Conservation (phyloP, 495 filamentous ascomycete species). For the Penicillium cinerascens region DNA sequence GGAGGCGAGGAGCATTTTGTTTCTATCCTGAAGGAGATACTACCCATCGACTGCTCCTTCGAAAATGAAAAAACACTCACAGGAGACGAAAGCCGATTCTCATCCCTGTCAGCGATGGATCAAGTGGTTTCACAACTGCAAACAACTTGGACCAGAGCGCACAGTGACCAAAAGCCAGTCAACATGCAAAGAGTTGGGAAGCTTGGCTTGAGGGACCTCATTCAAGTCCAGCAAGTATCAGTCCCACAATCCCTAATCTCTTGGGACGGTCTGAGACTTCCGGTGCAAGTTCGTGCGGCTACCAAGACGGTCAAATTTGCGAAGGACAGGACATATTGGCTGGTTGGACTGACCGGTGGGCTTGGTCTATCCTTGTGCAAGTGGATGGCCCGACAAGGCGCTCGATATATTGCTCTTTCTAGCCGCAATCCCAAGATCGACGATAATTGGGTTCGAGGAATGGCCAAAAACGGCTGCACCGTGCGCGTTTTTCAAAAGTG, state of each 20-base stretch:
- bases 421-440: conserved; percentile 55
- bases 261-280: conserved; percentile 7
- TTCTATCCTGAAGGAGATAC: not conserved
- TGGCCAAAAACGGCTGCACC: conserved; percentile 22
- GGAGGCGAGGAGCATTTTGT: conserved; percentile 1
- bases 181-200: conserved; percentile 8
- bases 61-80: conserved; percentile 15
- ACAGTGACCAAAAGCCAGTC: conserved; percentile 1
- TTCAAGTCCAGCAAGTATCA: not conserved
- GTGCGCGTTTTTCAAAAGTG: conserved; percentile 20
- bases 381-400: conserved; percentile 54
- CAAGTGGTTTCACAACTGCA: conserved; percentile 8
- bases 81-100: not conserved
- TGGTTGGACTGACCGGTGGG: conserved; percentile 56
- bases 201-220: conserved; percentile 7
- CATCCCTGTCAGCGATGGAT: not conserved
- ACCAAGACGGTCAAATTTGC: conserved; percentile 16
- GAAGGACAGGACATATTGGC: conserved; percentile 50
- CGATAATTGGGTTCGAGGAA: conserved; percentile 41
- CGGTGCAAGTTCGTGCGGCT: conserved; percentile 15
- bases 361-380: conserved; percentile 57
- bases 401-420: conserved; percentile 50
- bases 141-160: conserved; percentile 2
- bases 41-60: conserved; percentile 10
- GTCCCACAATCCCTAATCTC: conserved; percentile 9